Evolutionary conservation across 768 basidiomycete genomes (phyloP).

Genomic region (Trametes sanguinea): DNA sequence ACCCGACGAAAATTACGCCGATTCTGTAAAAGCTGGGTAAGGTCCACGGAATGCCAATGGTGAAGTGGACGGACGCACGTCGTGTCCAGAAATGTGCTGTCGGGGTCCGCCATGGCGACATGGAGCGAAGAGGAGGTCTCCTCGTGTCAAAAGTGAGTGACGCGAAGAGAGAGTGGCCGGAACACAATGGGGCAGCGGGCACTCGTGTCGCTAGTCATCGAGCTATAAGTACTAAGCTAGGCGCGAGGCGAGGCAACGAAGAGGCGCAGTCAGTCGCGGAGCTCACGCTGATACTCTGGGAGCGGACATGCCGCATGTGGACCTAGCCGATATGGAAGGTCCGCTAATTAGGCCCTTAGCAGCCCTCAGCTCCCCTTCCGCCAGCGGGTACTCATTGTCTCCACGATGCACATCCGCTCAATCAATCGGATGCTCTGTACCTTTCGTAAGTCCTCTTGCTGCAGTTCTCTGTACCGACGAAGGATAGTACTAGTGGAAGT

Average conservation of each 20-base stretch:
- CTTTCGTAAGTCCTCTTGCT: too few species aligned
- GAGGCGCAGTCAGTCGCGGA: background rate
- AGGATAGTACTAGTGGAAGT: too few species aligned
- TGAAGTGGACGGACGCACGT: background rate
- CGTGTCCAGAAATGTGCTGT: background rate
- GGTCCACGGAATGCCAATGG: background rate
- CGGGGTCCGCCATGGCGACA: background rate
- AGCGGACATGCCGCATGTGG: background rate
- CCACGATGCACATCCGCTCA: background rate
- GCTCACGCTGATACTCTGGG: background rate
- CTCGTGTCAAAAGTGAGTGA: background rate
- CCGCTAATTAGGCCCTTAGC: background rate
- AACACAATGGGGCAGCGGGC: background rate
- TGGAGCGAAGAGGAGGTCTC: slow-evolving; percentile 3
- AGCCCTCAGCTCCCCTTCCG: background rate
- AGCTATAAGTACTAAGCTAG: background rate
- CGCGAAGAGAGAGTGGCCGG: background rate
- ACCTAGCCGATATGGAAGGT: slow-evolving; percentile 7
- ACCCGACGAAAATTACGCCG: slow-evolving; percentile 6
- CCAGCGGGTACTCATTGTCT: background rate
- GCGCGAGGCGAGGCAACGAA: background rate
- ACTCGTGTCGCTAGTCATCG: background rate
- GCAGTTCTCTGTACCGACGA: too few species aligned
- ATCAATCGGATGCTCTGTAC: background rate
- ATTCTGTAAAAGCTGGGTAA: background rate